Base-by-base conservation (phyloP, 495 filamentous ascomycete genomes). In the Penicillium roqueforti region DNA sequence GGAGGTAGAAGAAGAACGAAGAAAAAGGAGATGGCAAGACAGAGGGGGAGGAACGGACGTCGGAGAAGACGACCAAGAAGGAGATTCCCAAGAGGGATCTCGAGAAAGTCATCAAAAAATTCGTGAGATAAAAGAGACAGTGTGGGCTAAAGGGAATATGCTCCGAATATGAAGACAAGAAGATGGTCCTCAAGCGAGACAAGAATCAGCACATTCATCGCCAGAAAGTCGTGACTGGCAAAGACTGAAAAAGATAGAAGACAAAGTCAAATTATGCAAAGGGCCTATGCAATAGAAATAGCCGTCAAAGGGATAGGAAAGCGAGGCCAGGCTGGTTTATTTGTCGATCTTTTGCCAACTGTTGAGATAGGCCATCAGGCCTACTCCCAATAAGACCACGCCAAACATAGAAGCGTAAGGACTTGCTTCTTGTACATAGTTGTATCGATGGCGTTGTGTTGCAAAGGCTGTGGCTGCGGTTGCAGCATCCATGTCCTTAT, bases 351-450 rank as follows among this genome's bases (percentile, higher is more conserved):
- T 83, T 68, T 88, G 84, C 87, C 87, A 95, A 38, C 86, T 86
- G 67, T 98, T 98, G 57, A 98, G 76, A 72, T 90, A 95, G 39
- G 88, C 89, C 93, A 98, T 98, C 45, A 97, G 67, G 26, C 90
- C 87, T 63, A 96, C 85, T 14, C 93, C 93, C 57, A 97, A 68
- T 42, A 96, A 69, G 45, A 97, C 90, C 5, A 98, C 92, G 6
- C 89, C 88, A 20, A 96, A 71, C 75, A 96, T 91, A 6, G 87
- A 90, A 29, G 87, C 88, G 61, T 91, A 95, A 19, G 93, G 93
- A 49, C 85, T 81, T 56, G 84, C 81, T 28, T 89, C 82, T 54
- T 83, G 74, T 45, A 89, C 57, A n/a, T 71, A 68, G 39, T 68
- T 62, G 49, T 67, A 61, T 41, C 69, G 59, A 34, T 69, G 67